These are phyloP conservation scores for Voacanga thouarsii DNA, from an alignment of 257 asterid species.

Conservation along the genomic window DNA sequence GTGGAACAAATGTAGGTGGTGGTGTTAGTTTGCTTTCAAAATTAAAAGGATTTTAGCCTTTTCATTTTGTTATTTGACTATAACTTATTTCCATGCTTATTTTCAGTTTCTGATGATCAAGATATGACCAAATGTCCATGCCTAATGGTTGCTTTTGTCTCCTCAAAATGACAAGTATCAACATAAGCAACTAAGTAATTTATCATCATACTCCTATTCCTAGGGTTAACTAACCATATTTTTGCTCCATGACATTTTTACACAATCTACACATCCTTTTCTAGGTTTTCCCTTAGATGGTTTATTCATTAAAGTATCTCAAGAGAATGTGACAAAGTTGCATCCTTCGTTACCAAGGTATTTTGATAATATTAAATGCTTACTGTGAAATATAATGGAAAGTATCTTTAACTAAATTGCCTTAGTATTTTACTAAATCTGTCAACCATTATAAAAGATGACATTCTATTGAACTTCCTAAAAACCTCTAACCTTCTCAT, in stretches of 20 bases:
- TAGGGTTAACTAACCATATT: not conserved
- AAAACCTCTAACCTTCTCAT: conserved; percentile 41
- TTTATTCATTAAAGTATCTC: conserved; percentile 38
- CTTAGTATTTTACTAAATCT: conserved; percentile 4
- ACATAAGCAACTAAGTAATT: conserved; percentile 37
- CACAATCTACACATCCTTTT: not conserved
- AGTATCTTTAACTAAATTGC: not conserved
- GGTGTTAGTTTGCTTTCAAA: no score
- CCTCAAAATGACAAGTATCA: conserved; percentile 28
- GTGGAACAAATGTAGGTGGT: no score
- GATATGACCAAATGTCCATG: not conserved
- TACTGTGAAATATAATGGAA: not conserved
- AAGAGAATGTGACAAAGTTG: conserved; percentile 32
- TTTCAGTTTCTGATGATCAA: conserved; percentile 12
- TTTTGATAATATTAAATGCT: not conserved
- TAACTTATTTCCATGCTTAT: not conserved
- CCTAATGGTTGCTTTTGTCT: conserved; percentile 17
- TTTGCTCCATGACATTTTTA: no score
- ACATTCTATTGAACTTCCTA: conserved; percentile 34
- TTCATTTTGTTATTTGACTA: not conserved
- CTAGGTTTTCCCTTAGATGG: conserved; percentile 23
- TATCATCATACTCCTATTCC: not conserved
- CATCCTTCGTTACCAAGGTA: conserved; percentile 36
- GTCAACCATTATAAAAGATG: conserved; percentile 41
- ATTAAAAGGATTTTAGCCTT: no score